Percentiles rank a stretch among this genome's conserved stretches.
phyloP scores from a whole-genome alignment of 176 grass and related monocot species.

The Tillandsia leiboldiana region DNA sequence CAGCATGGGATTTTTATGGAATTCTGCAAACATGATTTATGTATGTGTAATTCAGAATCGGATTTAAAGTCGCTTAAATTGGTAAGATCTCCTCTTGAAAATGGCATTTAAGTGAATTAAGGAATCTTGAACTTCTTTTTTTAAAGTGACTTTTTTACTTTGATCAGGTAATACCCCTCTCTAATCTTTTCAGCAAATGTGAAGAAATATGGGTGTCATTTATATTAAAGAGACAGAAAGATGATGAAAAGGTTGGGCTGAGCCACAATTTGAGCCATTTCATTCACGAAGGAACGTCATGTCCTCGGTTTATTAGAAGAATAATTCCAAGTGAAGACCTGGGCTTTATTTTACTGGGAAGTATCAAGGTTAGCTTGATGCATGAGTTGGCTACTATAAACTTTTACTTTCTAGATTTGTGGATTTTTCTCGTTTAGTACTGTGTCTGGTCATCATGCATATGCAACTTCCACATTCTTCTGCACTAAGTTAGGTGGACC shows the following conservation, averaged over 20 bases:
- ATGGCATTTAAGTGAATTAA: constrained; percentile 12
- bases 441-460: too few relatives aligned
- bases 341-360: constrained; percentile 62
- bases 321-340: constrained; percentile 70
- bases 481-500: too few relatives aligned
- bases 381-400: not conserved
- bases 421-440: not conserved
- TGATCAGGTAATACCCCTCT: constrained; percentile 62
- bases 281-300: constrained; percentile 37
- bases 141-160: constrained; percentile 12
- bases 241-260: constrained; percentile 16
- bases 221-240: constrained; percentile 38
- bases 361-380: constrained; percentile 47
- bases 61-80: constrained; percentile 51
- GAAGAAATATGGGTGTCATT: constrained; percentile 69
- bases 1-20: constrained; percentile 56
- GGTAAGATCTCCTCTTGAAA: constrained; percentile 34
- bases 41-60: constrained; percentile 21
- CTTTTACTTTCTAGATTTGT: not conserved
- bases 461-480: too few relatives aligned
- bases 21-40: constrained; percentile 65
- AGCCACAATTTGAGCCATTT: constrained; percentile 17
- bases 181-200: constrained; percentile 50
- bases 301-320: constrained; percentile 37
- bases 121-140: constrained; percentile 14